A percentile compares a stretch with the other conserved stretches of the same genome.
phyloP scores from a whole-genome alignment of 2,329 filamentous ascomycete genomes.

The Penicillium corylophilum region DNA sequence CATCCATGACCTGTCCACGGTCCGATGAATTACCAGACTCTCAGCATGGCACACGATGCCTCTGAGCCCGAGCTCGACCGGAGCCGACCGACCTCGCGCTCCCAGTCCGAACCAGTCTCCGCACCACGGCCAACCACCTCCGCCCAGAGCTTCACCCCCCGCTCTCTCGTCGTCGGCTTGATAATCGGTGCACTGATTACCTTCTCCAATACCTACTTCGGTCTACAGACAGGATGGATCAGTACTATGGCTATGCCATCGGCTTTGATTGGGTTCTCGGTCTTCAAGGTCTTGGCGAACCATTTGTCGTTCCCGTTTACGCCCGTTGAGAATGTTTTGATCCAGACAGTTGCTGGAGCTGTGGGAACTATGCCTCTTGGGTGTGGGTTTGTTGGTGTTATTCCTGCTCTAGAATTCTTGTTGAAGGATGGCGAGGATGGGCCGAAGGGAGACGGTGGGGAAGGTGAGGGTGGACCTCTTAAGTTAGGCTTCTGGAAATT shows the following conservation, averaged over 20 bases:
- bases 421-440: constrained; percentile 75
- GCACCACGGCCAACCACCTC: constrained; percentile 22
- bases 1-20: constrained; percentile 9
- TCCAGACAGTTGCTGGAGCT: constrained; percentile 91
- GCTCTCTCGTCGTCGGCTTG: constrained; percentile 76
- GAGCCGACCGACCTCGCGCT: constrained; percentile 5
- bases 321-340: constrained; percentile 92
- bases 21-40: constrained; percentile 39
- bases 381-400: constrained; percentile 91
- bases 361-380: constrained; percentile 97
- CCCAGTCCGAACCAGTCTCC: not conserved
- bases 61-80: constrained; percentile 10
- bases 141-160: constrained; percentile 72
- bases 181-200: constrained; percentile 86
- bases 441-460: constrained; percentile 67
- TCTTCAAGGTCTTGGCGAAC: constrained; percentile 76
- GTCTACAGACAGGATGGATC: constrained; percentile 84
- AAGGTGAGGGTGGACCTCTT: constrained; percentile 76
- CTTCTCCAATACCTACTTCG: constrained; percentile 98
- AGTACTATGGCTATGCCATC: constrained; percentile 96
- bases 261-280: constrained; percentile 88
- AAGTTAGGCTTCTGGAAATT: constrained; percentile 71
- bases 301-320: constrained; percentile 79
- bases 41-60: constrained; percentile 33
- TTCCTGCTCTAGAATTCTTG: constrained; percentile 88